A percentile compares a stretch with the other conserved stretches of the same genome.
Conservation (phyloP, 306 rosid species). For the Trichosanthes cucumerina region DNA sequence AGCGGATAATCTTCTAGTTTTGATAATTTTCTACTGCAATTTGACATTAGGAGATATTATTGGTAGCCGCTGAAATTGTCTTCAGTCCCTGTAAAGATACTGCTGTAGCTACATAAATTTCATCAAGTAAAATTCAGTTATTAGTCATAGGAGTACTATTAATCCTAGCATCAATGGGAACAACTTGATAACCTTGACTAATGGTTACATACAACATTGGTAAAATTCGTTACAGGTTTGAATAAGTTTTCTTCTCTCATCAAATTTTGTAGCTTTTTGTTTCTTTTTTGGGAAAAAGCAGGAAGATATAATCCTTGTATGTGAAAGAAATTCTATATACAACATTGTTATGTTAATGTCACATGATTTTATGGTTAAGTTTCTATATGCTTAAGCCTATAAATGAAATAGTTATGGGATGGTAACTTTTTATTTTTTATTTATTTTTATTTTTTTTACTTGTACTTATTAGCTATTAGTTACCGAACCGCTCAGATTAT, state of each 20-base stretch:
- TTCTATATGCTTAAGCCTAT: too few relatives aligned
- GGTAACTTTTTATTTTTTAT: too few relatives aligned
- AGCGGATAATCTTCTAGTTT: conserved; percentile 47
- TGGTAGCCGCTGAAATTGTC: background rate
- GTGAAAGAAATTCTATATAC: too few relatives aligned
- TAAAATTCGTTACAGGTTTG: background rate
- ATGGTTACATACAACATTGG: background rate
- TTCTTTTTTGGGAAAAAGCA: background rate
- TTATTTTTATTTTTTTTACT: too few relatives aligned
- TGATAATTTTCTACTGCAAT: background rate
- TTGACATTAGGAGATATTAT: background rate
- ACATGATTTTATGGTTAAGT: too few relatives aligned
- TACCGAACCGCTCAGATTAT: background rate
- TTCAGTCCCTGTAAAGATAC: background rate
- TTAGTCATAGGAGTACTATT: background rate
- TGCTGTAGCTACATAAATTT: background rate
- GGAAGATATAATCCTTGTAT: too few relatives aligned
- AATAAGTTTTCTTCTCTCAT: too few relatives aligned
- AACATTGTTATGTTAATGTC: too few relatives aligned
- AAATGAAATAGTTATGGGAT: too few relatives aligned
- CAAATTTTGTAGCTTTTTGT: background rate
- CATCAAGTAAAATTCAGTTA: background rate
- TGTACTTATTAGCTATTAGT: background rate
- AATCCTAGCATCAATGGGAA: background rate
- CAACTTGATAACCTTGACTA: background rate